Base-by-base conservation (phyloP, 2,329 filamentous ascomycete genomes). In the Fusarium sp. region DNA sequence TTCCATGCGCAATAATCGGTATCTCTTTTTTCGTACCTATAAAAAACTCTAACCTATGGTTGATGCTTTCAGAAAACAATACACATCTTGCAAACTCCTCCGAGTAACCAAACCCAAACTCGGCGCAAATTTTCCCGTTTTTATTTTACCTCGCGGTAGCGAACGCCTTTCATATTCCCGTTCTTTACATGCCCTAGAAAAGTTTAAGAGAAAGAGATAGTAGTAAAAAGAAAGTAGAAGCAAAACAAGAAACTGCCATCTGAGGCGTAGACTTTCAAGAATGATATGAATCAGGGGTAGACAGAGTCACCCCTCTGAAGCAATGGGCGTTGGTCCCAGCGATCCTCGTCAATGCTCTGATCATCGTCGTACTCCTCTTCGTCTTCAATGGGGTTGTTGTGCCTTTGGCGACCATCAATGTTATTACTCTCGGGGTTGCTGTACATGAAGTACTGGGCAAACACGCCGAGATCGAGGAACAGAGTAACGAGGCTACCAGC, bases 371-470 rank as follows among this genome's bases (percentile, higher is more conserved):
- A 80, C 18, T 82, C 80, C 4, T 66, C 68, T 6, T 72, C 78
- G 38, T 80, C 77, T 7, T 78, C 73, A 5, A 68, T 52, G 11
- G 65, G 60, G n/a, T 59, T 61, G 11, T 31, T 65, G 35, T 68
- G 47, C 27, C 73, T 59, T 57, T 31, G 73, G 31, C 69, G 73
- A 20, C 58, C 38, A 18, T 63, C 52, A 10, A 35, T 25, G 11
- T 25, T 20, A 0, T 81, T 78, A 7, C 84, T 82, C 5, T 86
- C 86, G 3, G 84, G 83, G 65, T 84, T 84, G 74, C 87, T 88
- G 82, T 98, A 98, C 79, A 97, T 82, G 81, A 97, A 98, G 81
- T 97, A 98, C 83, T 98, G 96, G 13, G 91, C 90, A 82, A 98
- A 98, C 4, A 98, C 97, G 31, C 89, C 91, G 81, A 95, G 86